Percentiles rank a stretch among this genome's conserved stretches.
These are phyloP conservation scores for Teratosphaeria zuluensis DNA, from an alignment of 2,329 filamentous ascomycete species.

Conservation along the genomic window DNA sequence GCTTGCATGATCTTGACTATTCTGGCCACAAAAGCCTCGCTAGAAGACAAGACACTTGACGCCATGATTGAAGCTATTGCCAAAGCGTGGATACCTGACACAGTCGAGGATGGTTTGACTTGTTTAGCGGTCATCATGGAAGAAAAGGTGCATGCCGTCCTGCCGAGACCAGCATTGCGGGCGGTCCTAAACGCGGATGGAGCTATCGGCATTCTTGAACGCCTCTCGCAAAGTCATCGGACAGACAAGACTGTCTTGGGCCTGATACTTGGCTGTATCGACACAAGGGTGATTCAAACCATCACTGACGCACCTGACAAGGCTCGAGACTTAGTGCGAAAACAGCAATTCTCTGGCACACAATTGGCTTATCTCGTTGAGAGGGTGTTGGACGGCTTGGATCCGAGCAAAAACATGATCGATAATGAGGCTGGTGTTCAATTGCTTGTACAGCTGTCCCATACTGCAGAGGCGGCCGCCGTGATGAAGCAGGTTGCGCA, in stretches of 20 bases:
- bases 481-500: not conserved
- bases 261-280: not conserved
- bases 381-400: not conserved
- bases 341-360: not conserved
- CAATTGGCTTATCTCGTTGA: not conserved
- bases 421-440: not conserved
- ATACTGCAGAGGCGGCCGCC: not conserved
- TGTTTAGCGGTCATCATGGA: constrained; percentile 76
- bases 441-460: not conserved
- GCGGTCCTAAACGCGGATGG: constrained; percentile 55
- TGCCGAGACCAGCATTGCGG: constrained; percentile 62
- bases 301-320: not conserved
- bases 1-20: constrained; percentile 88
- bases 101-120: constrained; percentile 61
- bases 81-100: constrained; percentile 65
- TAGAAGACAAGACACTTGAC: constrained; percentile 72
- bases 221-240: constrained; percentile 2
- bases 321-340: not conserved
- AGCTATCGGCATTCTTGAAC: constrained; percentile 7
- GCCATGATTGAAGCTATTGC: constrained; percentile 85
- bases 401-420: not conserved
- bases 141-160: constrained; percentile 58
- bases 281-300: not conserved
- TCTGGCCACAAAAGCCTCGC: constrained; percentile 68
- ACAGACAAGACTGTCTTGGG: constrained; percentile 16